phyloP scores from a whole-genome alignment of 208 protist genomes.

The Trichomonas vaginalis region DNA sequence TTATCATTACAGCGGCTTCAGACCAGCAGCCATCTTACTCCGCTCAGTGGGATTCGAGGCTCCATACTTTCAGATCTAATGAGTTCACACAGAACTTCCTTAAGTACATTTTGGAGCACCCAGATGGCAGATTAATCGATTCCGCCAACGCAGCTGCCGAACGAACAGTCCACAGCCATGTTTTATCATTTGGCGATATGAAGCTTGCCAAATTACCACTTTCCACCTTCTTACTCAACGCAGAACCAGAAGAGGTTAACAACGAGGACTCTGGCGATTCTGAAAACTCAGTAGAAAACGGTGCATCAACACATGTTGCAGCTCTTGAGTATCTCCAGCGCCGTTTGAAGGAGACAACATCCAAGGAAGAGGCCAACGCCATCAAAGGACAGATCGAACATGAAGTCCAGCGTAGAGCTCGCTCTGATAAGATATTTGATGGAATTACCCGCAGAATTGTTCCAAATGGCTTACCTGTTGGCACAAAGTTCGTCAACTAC shows the following conservation, averaged over 20 bases:
- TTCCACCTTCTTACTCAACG: background rate
- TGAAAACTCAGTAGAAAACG: background rate
- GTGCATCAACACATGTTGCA: background rate
- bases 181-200: background rate
- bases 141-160: background rate
- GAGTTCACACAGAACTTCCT: background rate
- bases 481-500: background rate
- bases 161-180: background rate
- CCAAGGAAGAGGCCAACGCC: background rate
- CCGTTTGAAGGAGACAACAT: background rate
- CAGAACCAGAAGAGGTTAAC: background rate
- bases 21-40: background rate
- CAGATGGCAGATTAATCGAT: background rate
- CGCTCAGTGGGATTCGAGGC: background rate
- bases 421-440: background rate
- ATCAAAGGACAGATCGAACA: background rate
- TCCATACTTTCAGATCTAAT: background rate
- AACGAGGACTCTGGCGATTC: background rate
- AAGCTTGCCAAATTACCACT: background rate
- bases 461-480: background rate
- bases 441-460: background rate
- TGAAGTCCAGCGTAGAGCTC: background rate
- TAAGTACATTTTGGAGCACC: background rate
- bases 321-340: background rate
- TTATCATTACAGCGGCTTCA: background rate